These are phyloP conservation scores for Panicum hallii DNA, from an alignment of 202 grass and related monocot genomes.

Conservation along the genomic window DNA sequence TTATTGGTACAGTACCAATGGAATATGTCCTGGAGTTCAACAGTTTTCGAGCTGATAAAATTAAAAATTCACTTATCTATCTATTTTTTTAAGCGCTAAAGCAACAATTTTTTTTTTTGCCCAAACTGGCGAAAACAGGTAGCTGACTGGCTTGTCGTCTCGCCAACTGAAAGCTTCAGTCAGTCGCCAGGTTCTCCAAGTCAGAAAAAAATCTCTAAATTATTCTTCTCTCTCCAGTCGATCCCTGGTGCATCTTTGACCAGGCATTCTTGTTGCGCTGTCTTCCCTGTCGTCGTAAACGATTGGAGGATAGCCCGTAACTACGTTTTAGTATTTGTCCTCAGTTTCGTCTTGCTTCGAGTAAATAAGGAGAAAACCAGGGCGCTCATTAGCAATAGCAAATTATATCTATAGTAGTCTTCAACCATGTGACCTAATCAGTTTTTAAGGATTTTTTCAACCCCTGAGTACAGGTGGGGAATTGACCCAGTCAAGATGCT, in stretches of 20 bases:
- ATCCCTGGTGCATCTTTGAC: constrained; percentile 23
- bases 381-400: background rate
- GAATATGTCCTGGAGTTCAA: too few relatives aligned
- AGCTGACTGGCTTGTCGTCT: background rate
- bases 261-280: background rate
- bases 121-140: background rate
- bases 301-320: background rate
- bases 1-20: too few relatives aligned
- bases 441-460: background rate
- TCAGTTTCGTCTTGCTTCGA: background rate
- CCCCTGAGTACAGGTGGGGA: background rate
- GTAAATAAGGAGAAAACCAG: background rate
- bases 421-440: background rate
- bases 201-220: background rate
- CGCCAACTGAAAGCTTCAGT: constrained; percentile 17
- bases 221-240: constrained; percentile 13
- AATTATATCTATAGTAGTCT: background rate
- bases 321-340: background rate
- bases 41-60: too few relatives aligned
- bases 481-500: constrained; percentile 27
- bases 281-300: background rate
- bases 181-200: background rate
- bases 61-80: too few relatives aligned
- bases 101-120: background rate
- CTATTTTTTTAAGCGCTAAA: too few relatives aligned